Conservation (phyloP, 495 filamentous ascomycete species). For the Zalerion maritima region DNA sequence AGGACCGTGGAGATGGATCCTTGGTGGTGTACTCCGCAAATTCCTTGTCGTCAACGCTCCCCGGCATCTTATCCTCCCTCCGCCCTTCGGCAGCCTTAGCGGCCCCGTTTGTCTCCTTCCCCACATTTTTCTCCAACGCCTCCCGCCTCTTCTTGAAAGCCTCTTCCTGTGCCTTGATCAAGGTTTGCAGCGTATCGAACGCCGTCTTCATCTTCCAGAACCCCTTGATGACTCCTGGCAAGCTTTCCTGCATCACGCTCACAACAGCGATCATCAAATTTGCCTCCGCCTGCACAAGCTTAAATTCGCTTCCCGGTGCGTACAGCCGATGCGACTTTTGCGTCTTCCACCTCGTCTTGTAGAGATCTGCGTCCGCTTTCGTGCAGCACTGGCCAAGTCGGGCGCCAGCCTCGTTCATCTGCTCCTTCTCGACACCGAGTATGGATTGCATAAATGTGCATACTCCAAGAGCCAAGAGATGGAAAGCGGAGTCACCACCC, state of each 20-base stretch:
- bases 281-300: constrained; percentile 56
- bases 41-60: constrained; percentile 20
- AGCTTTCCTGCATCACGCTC: constrained; percentile 77
- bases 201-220: constrained; percentile 92
- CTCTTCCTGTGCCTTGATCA: constrained; percentile 35
- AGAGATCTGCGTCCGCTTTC: constrained; percentile 61
- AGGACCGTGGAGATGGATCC: not conserved
- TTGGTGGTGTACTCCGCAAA: constrained; percentile 9
- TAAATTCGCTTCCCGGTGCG: constrained; percentile 70
- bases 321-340: constrained; percentile 45
- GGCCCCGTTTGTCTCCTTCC: constrained; percentile 2
- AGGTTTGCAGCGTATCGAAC: constrained; percentile 65
- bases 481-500: constrained; percentile 72
- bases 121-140: not conserved
- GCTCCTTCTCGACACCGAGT: constrained; percentile 85
- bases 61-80: constrained; percentile 19
- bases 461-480: constrained; percentile 71
- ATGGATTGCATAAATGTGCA: constrained; percentile 75
- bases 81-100: constrained; percentile 7
- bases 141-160: constrained; percentile 17
- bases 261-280: constrained; percentile 85
- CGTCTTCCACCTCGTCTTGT: constrained; percentile 42
- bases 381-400: constrained; percentile 66
- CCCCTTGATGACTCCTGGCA: constrained; percentile 80
- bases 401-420: constrained; percentile 74